phyloP scores from a whole-genome alignment of 768 basidiomycete species.

The Gymnopilus dilepis region DNA sequence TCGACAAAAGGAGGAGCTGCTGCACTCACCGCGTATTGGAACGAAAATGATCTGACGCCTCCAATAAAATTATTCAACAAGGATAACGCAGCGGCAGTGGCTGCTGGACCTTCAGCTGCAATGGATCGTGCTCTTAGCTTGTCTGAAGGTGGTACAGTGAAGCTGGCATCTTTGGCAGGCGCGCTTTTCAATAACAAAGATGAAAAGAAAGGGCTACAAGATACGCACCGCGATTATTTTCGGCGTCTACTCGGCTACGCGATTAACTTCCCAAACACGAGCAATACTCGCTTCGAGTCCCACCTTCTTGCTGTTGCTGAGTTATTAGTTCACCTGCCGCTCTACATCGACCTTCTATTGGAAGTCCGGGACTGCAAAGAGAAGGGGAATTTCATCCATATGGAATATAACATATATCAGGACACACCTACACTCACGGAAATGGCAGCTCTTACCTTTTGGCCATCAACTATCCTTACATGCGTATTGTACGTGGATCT shows the following conservation, averaged over 20 bases:
- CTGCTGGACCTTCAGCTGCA: background rate
- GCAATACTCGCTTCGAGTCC: background rate
- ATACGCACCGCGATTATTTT: constrained; percentile 27
- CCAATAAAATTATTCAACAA: background rate
- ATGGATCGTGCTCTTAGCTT: background rate
- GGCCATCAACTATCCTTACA: too few species aligned
- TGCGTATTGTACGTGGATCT: too few species aligned
- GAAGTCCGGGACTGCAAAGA: too few species aligned
- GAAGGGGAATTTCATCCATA: too few species aligned
- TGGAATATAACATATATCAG: too few species aligned
- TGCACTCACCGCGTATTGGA: constrained; percentile 8
- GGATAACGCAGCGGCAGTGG: background rate
- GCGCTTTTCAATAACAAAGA: constrained; percentile 40
- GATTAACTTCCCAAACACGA: background rate
- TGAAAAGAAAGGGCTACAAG: constrained; percentile 41
- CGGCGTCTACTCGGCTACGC: constrained; percentile 8
- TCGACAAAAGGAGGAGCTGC: constrained; percentile 13
- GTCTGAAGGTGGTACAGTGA: constrained; percentile 32
- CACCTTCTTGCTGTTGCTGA: too few species aligned
- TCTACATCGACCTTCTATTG: too few species aligned
- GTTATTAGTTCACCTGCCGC: too few species aligned
- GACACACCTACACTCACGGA: too few species aligned
- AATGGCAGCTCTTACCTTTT: too few species aligned
- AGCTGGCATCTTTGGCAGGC: constrained; percentile 33
- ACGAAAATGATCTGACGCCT: constrained; percentile 23